Evolutionary conservation across 192 early-diverging fungal species (phyloP).

Genomic region (Rhizophagus sp.): DNA sequence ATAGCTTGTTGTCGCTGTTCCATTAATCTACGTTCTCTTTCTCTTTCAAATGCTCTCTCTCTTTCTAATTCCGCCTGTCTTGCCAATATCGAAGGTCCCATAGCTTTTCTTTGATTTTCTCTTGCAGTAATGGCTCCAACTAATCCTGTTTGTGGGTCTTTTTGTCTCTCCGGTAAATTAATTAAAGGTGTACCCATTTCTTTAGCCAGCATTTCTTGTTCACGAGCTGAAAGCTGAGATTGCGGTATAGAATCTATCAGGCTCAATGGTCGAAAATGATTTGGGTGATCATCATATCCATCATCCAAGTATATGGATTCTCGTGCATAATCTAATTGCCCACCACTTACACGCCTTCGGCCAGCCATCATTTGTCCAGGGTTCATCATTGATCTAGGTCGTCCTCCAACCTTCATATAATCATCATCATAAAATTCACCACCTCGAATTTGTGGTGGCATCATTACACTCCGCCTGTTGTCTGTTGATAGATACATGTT

Average conservation of each 20-base stretch:
- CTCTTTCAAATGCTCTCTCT: slow-evolving; percentile 22
- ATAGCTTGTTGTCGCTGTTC: slow-evolving; percentile 21
- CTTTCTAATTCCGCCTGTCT: slow-evolving; percentile 24
- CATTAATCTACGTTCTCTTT: slow-evolving; percentile 25
- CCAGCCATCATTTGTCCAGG: not conserved
- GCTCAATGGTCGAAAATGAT: slow-evolving; percentile 17
- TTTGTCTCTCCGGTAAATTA: slow-evolving; percentile 24
- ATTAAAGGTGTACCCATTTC: slow-evolving; percentile 24
- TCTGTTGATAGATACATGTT: not conserved
- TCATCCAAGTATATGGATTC: slow-evolving; percentile 21
- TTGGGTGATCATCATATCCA: slow-evolving; percentile 20
- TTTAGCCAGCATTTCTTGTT: slow-evolving; percentile 11
- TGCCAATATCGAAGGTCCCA: not conserved
- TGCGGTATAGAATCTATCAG: not conserved
- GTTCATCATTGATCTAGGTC: slow-evolving; percentile 18
- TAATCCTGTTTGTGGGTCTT: slow-evolving; percentile 27
- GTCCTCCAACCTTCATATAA: not conserved
- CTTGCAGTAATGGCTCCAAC: slow-evolving; percentile 30
- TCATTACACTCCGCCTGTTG: slow-evolving; percentile 1
- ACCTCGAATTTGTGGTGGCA: not conserved
- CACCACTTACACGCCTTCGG: slow-evolving; percentile 19
- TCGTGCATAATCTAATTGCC: slow-evolving; percentile 22
- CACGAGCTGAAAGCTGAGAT: slow-evolving; percentile 28
- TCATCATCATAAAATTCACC: slow-evolving; percentile 29
- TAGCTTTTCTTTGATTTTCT: slow-evolving; percentile 13